Base-by-base conservation (phyloP, 495 filamentous ascomycete species). In the Pseudotulostoma volvatum region DNA sequence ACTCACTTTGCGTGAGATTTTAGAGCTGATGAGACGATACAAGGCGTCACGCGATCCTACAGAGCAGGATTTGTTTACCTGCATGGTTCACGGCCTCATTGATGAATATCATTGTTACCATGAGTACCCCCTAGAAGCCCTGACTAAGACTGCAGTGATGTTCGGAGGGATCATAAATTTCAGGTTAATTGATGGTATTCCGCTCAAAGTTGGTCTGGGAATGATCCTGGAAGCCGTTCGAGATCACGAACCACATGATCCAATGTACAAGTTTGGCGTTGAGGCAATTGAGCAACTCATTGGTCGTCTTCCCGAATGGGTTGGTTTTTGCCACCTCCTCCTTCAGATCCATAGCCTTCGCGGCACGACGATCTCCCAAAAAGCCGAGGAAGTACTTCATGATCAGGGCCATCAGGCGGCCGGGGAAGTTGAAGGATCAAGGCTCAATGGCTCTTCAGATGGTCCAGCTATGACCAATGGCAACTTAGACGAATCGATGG, bases 241-340 rank as follows among this genome's bases (percentile, higher is more conserved):
- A 33, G 84, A 93, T 42, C 79, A 85, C 46, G 64, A 68, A 3
- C 71, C 81, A 7, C 79, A 87, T 11, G 72, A 83, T 36, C 74
- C 80, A 0, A 96, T 99, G 90, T 96, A 86, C 63, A 94, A 94
- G 46, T 99, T 99, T 53, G 90, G 90, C 1, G 70, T 96, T n/a
- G 88, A 96, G 52, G 92, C 90, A 5, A 76, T 99, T 21, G 75
- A 93, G 40, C 84, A 95, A 51, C 71, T 94, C 37, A 74, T 79
- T 33, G 64, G 70, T 20, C 76, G 86, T 32, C 70, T 99, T n/a
- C 67, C 69, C 3, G 90, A 96, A 48, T 96, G 92, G 90, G 79
- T 81, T 4, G 80, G 76, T 3, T 90, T 93, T 52, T 94, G 88
- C 54, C 73, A 77, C 34, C 68, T 82, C 21, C 68, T 99, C 7